A percentile compares a stretch with the other conserved stretches of the same genome.
phyloP scores from a whole-genome alignment of 345 rosid genomes.

The Salix suchowensis region DNA sequence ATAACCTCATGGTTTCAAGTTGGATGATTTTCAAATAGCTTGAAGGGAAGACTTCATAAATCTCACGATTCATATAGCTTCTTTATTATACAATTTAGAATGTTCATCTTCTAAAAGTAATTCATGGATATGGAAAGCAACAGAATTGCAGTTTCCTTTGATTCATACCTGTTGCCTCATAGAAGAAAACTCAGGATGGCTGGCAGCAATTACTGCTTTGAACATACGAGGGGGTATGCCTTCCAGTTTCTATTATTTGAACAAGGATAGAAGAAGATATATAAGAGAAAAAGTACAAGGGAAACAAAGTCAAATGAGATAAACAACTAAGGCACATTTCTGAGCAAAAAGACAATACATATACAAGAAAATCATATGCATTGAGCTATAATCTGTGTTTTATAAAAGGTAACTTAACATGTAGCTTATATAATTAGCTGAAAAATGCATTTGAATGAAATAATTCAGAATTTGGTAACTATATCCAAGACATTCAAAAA shows the following conservation, averaged over 20 bases:
- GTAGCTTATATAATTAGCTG: not conserved
- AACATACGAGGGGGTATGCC: conserved; percentile 98
- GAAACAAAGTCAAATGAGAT: not conserved
- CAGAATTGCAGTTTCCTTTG: not conserved
- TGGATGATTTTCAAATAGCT: not conserved
- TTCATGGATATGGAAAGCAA: not conserved
- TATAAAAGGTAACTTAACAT: not conserved
- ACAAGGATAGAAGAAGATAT: not conserved
- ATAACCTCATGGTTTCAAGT: not conserved
- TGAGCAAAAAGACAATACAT: not conserved
- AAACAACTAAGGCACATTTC: not conserved
- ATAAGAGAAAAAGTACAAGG: not conserved
- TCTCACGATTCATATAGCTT: not conserved
- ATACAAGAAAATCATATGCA: not conserved
- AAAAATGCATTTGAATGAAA: not conserved
- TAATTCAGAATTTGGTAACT: not conserved
- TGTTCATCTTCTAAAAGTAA: not conserved
- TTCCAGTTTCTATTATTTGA: conserved; percentile 65
- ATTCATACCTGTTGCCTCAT: conserved; percentile 91
- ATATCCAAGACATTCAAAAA: not conserved
- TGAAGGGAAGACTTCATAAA: not conserved
- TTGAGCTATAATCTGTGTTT: not conserved
- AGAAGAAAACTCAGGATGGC: conserved; percentile 90
- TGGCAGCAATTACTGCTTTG: conserved; percentile 89
- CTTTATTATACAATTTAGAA: not conserved